These are phyloP conservation scores for Combretum micranthum DNA, from an alignment of 345 rosid species.

Conservation along the genomic window DNA sequence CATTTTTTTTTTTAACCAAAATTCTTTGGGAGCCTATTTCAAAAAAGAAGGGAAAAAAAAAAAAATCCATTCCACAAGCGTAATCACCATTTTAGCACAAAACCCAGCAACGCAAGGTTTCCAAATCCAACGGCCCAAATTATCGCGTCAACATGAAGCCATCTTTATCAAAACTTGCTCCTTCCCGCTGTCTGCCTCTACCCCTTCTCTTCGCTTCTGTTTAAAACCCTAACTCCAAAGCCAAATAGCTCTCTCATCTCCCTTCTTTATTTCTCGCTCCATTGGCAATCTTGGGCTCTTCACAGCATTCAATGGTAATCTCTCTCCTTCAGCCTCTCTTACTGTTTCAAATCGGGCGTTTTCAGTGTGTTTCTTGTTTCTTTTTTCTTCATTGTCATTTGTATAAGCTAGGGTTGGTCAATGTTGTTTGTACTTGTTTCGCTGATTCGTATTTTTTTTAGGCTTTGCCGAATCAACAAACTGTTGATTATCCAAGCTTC, in stretches of 20 bases:
- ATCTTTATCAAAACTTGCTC: neutral
- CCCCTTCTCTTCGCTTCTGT: slow-evolving; percentile 13
- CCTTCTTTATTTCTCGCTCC: neutral
- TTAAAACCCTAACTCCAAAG: neutral
- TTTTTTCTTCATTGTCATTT: neutral
- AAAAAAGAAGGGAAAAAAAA: too few species aligned
- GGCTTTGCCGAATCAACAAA: slow-evolving; percentile 73
- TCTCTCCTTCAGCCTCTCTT: neutral
- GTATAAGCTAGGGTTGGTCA: neutral
- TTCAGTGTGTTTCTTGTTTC: neutral
- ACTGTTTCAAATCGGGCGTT: neutral
- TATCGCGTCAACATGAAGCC: slow-evolving; percentile 41
- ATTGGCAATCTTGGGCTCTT: too few species aligned
- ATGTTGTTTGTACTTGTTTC: neutral
- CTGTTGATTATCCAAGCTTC: slow-evolving; percentile 71
- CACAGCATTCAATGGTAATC: neutral
- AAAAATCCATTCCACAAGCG: too few species aligned
- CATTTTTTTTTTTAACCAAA: too few species aligned
- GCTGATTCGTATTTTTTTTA: slow-evolving; percentile 9
- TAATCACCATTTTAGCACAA: too few species aligned
- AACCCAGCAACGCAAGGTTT: too few species aligned
- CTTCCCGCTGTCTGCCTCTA: slow-evolving; percentile 8
- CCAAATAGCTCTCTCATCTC: neutral
- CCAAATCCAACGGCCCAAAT: slow-evolving; percentile 33
- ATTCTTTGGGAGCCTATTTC: too few species aligned